Evolutionary conservation across 208 protist genomes (phyloP), one percentile per base, ranked within the genome.

Genomic region (Acanthamoeba sp.): DNA sequence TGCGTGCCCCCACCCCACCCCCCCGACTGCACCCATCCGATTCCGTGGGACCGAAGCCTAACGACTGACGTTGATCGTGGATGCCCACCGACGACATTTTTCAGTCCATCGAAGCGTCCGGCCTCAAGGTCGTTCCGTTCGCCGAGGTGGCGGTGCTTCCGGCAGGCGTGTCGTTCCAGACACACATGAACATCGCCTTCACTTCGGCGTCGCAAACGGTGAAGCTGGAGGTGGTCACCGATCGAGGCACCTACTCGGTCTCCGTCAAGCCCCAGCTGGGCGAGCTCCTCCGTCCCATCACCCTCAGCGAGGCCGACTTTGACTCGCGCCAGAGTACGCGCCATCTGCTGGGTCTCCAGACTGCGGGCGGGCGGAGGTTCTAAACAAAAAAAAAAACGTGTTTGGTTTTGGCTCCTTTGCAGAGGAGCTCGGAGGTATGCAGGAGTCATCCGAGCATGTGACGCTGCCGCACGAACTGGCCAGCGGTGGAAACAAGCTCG

Each of bases 341-440:
- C 42, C 45, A 29, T 12, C 29, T 80, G n/a, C n/a, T n/a, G n/a
- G n/a, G n/a, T n/a, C n/a, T n/a, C n/a, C n/a, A n/a, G n/a, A n/a
- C n/a, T n/a, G n/a, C n/a, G n/a, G n/a, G n/a, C n/a, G n/a, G n/a
- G n/a, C n/a, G n/a, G n/a, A n/a, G n/a, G n/a, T n/a, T n/a, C n/a
- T n/a, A n/a, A n/a, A n/a, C n/a, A n/a, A n/a, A n/a, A n/a, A n/a
- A n/a, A n/a, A n/a, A n/a, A n/a, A n/a, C n/a, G n/a, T n/a, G n/a
- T n/a, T n/a, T n/a, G n/a, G n/a, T n/a, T 34, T 45, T 48, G 36
- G 32, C 27, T 27, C 34, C 10, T 24, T 38, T 32, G n/a, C 76
- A 85, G 76, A 55, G 45, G 76, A 85, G 76, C 76, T 85, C 12
- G 76, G 76, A 38, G 76, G 76, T 6, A 85, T 85, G 76, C 76